phyloP scores from a whole-genome alignment of 768 basidiomycete genomes.

The Termitomyces sp. region DNA sequence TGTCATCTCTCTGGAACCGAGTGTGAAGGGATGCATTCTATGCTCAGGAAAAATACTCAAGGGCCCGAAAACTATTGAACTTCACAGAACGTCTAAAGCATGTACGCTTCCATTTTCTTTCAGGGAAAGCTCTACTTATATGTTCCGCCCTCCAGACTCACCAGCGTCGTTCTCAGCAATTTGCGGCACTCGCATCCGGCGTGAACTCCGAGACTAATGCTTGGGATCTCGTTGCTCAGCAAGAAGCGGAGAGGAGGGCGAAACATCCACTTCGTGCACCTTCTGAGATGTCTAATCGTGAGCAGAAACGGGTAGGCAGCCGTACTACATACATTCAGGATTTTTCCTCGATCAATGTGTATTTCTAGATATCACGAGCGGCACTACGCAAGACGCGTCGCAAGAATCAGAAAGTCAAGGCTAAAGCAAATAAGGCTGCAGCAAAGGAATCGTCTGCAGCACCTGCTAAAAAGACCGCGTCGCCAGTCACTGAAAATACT shows the following conservation, averaged over 20 bases:
- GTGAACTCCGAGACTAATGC: slow-evolving; percentile 42
- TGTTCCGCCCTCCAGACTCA: slow-evolving; percentile 44
- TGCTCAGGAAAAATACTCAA: slow-evolving; percentile 76
- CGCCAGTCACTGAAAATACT: background rate
- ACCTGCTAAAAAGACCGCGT: background rate
- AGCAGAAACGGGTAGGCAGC: slow-evolving; percentile 51
- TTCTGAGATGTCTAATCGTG: slow-evolving; percentile 46
- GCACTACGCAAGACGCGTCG: slow-evolving; percentile 41
- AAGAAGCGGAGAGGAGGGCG: slow-evolving; percentile 19
- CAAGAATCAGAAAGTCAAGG: slow-evolving; percentile 39
- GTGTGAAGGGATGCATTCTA: slow-evolving; percentile 52
- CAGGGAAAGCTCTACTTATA: slow-evolving; percentile 10
- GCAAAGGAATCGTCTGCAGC: background rate
- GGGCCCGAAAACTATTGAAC: slow-evolving; percentile 43
- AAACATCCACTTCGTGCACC: slow-evolving; percentile 17
- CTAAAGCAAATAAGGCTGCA: slow-evolving; percentile 20
- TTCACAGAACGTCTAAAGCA: slow-evolving; percentile 62
- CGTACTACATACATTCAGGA: background rate
- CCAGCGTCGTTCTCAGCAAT: slow-evolving; percentile 49
- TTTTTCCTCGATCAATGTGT: background rate
- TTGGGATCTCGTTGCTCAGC: slow-evolving; percentile 32
- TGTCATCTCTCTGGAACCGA: slow-evolving; percentile 47
- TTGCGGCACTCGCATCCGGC: slow-evolving; percentile 34
- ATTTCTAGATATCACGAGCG: slow-evolving; percentile 40
- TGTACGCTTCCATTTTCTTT: slow-evolving; percentile 27